Evolutionary conservation across 768 basidiomycete species (phyloP), one percentile per base, ranked within the genome.

Genomic region (Mrakia gelida): DNA sequence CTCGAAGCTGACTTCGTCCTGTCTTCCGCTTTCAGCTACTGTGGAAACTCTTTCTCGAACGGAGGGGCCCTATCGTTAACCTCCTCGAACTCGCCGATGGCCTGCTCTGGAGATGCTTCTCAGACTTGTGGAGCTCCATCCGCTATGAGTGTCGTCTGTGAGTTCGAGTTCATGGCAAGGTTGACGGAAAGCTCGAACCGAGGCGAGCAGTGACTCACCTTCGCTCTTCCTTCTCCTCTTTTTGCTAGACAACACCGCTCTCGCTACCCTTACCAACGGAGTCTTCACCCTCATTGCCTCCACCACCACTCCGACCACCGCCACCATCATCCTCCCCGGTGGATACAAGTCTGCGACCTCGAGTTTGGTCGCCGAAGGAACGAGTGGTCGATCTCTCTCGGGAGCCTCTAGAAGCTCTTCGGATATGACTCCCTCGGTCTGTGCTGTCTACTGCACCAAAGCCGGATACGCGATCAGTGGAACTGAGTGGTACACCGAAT

Each of bases 11-110:
- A 59, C 13, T 23, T 59, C 41, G 6, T 59, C 59, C 26, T 59
- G 11, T 7, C 18, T 28, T 43, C 30, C 18, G 4, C 32, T 16
- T 59, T 4, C 45, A 75, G 85, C 80, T 84, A 82, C 81, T 85
- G 85, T 87, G 21, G 89, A 87, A 61, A 88, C 87, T 7, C 85
- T 80, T 5, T 45, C 11, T 45, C 45, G 11, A 45, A 45, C 11
- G 11, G 45, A 45, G 45, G 11, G 4, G 4, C 45, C 11, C 45
- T 45, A 3, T 45, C 45, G 1, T 15, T 45, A 3, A 26, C 45
- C 45, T 45, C 15, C 80, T 80, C 5, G 56, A 80, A 79, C 74
- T 81, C 81, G 52, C 76, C 74, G 75, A 83, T 83, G 83, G 49
- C 80, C 26, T 83, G 83, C 75, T 28, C 65, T 26, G 82, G 83